Percentiles rank a stretch among this genome's conserved stretches.
Evolutionary conservation across 2,329 filamentous ascomycete genomes (phyloP).

Genomic region (Fusarium sp.): DNA sequence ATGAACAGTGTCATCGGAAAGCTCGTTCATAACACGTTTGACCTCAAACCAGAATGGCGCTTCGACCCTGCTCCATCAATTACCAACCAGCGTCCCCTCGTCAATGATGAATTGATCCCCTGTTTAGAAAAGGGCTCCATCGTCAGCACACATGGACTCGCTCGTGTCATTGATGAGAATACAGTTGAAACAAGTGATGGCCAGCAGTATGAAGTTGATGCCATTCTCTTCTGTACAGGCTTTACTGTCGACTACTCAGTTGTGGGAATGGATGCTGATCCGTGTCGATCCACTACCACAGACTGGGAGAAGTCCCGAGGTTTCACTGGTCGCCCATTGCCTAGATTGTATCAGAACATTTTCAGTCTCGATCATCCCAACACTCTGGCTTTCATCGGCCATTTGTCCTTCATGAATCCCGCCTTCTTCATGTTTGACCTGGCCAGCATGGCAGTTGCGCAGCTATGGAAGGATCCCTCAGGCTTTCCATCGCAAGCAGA

Average conservation of each 20-base stretch:
- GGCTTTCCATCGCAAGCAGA: slow-evolving; percentile 4
- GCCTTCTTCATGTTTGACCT: slow-evolving; percentile 17
- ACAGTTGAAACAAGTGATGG: slow-evolving; percentile 15
- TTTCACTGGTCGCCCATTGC: background rate
- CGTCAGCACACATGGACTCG: slow-evolving; percentile 2
- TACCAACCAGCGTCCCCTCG: slow-evolving; percentile 11
- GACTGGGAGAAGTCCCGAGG: slow-evolving; percentile 7
- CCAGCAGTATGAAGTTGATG: slow-evolving; percentile 2
- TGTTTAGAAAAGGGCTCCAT: slow-evolving; percentile 5
- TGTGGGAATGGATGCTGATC: slow-evolving; percentile 1
- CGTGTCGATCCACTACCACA: slow-evolving; percentile 3
- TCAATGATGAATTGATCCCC: slow-evolving; percentile 10
- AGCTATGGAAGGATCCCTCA: slow-evolving; percentile 11
- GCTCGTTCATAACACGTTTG: slow-evolving; percentile 3
- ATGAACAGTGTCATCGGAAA: slow-evolving; percentile 18
- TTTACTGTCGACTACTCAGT: slow-evolving; percentile 14
- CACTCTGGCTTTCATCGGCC: slow-evolving; percentile 8
- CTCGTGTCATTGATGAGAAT: slow-evolving; percentile 6
- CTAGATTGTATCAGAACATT: slow-evolving; percentile 12
- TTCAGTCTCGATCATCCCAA: slow-evolving; percentile 14
- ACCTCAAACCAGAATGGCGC: slow-evolving; percentile 14
- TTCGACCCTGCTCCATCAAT: slow-evolving; percentile 16
- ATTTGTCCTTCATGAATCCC: slow-evolving; percentile 15
- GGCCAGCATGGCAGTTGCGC: slow-evolving; percentile 12
- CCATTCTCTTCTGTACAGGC: slow-evolving; percentile 13